Evolutionary conservation across 148 eudicot species (phyloP), one percentile per base, ranked within the genome.

Genomic region (Silene conica): DNA sequence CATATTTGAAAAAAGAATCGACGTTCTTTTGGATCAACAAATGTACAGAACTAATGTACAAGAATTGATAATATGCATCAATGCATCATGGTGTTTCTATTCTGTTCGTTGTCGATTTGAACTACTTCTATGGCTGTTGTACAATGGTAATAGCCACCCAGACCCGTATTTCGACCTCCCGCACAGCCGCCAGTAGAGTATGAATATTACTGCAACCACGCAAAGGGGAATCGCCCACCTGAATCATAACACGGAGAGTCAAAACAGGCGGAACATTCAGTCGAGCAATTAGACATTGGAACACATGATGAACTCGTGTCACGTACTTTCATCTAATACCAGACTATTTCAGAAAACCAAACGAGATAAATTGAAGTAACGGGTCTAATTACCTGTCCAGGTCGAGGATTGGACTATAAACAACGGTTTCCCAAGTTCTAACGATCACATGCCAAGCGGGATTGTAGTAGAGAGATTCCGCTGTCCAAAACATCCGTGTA

Each of bases 401-500:
- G 80, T 95, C 99, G 77, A 95, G 89, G 52, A 95, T 21, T 41
- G 97, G 99, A 78, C 89, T 95, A 83, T 95, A 95, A 65, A 95
- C 99, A 41, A 95, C 69, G 0, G 94, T 86, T 80, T 95, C 99
- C 99, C 99, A 95, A 61, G 94, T 81, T 15, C 82, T 79, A 1
- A 95, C 97, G 74, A 95, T 85, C 73, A 84, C 82, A 78, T 95
- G 96, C 99, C 99, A 95, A 41, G 80, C 85, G 0, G 99, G 92
- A 80, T 92, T 95, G 91, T 92, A 95, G 75, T 95, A 95, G 72
- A 95, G 97, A 72, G 99, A 85, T 82, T 95, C 99, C 0, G 99
- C 89, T 22, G 99, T 90, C 99, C 99, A 95, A 78, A 95, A 95
- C 97, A 95, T 87, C 85, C 99, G 82, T 11, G 99, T 95, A 73